Evolutionary conservation across 768 basidiomycete species (phyloP), one percentile per base, ranked within the genome.

Genomic region (Candolleomyces aberdarensis): DNA sequence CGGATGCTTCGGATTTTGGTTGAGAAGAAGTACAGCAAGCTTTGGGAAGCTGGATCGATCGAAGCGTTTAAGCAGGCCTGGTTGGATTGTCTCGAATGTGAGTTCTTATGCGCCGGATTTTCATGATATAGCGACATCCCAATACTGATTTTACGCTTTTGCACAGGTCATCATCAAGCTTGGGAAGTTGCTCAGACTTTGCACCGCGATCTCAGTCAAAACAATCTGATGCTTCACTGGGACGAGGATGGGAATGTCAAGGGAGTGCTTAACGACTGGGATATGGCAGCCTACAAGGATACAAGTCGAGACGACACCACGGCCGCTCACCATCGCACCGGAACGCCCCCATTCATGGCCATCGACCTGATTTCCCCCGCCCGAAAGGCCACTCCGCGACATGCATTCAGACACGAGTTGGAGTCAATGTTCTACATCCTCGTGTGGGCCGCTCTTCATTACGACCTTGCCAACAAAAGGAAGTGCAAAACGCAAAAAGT

Each of bases 181-280:
- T 71, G 63, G 44, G 57, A 53, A 5, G 59, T 61, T 0, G 70
- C 65, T 1, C 44, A 63, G 17, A 61, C 76, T 44, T 63, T 76
- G 29, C 73, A 76, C 64, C 64, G 69, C 31, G 70, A 76, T 58
- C 60, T 76, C 50, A 71, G 75, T 59, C 66, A 69, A 29, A 66
- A 66, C 54, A 75, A 74, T 49, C 55, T 75, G 7, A 73, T 76
- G 72, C 66, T 70, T 41, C 44, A 44, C 41, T 40, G 48, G 14
- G 17, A 8, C 11, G 5, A 17, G 3, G 40, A 36, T 7, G 54
- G 20, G 14, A 39, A 53, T 15, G 64, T 62, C 3, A 56, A 59
- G 17, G 72, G 73, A 2, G 61, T 73, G 20, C 63, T 73, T 13
- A 63, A 65, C 44, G 74, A 74, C 53, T 72, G 69, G 62, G 72